phyloP scores from a whole-genome alignment of 352 stramenopile genomes.

The Phytophthora pistaciae region DNA sequence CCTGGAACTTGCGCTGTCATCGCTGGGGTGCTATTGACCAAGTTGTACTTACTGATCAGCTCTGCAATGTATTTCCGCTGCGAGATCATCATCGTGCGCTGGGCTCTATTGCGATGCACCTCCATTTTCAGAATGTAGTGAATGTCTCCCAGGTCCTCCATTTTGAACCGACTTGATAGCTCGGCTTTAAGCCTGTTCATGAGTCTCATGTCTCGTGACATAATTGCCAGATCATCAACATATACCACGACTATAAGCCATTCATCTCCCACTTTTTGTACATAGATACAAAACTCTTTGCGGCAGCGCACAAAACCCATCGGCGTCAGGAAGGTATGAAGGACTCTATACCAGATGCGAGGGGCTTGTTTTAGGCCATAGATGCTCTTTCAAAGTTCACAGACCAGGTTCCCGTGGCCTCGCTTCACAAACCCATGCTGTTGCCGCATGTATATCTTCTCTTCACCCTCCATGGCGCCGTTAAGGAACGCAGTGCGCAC shows the following conservation, averaged over 20 bases:
- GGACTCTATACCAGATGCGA: slow-evolving; percentile 31
- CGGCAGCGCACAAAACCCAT: slow-evolving; percentile 34
- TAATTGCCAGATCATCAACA: slow-evolving; percentile 39
- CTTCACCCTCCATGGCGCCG: slow-evolving; percentile 20
- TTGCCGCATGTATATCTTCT: slow-evolving; percentile 26
- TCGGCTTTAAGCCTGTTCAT: slow-evolving; percentile 30
- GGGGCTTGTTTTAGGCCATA: slow-evolving; percentile 22
- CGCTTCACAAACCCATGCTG: slow-evolving; percentile 11
- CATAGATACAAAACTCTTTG: slow-evolving; percentile 39
- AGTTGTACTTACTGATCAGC: neutral
- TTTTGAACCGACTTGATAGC: slow-evolving; percentile 36
- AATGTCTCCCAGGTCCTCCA: slow-evolving; percentile 43
- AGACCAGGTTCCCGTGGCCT: slow-evolving; percentile 21
- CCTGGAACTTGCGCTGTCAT: slow-evolving; percentile 12
- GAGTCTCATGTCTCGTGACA: slow-evolving; percentile 17
- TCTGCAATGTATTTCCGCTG: neutral
- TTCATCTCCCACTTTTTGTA: slow-evolving; percentile 41
- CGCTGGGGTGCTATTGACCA: slow-evolving; percentile 2
- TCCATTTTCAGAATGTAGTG: slow-evolving; percentile 41
- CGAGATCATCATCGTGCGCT: slow-evolving; percentile 3
- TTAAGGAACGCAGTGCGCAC: slow-evolving; percentile 22
- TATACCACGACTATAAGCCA: slow-evolving; percentile 39
- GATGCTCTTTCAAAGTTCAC: slow-evolving; percentile 24
- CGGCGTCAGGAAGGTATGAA: slow-evolving; percentile 20
- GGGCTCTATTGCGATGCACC: slow-evolving; percentile 4